phyloP scores from a whole-genome alignment of 345 rosid genomes.

The Geranium rotundifolium region DNA sequence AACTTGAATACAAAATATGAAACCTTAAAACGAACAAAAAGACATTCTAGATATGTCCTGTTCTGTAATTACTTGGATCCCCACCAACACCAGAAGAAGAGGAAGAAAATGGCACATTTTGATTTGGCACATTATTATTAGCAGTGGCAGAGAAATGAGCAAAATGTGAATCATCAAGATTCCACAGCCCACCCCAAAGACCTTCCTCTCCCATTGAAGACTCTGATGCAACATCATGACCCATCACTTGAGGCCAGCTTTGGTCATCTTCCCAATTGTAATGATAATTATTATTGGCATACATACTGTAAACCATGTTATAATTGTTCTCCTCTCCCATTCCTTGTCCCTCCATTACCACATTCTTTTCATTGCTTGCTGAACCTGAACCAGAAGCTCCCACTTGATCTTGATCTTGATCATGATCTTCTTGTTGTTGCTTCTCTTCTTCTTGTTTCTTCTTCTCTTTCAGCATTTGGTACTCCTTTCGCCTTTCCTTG shows the following conservation, averaged over 20 bases:
- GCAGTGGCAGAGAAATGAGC: background rate
- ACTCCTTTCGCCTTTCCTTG: constrained; percentile 26
- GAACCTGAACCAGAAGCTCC: background rate
- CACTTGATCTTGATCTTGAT: background rate
- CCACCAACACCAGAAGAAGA: too few species aligned
- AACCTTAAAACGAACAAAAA: too few species aligned
- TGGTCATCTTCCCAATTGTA: constrained; percentile 14
- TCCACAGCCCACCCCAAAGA: constrained; percentile 44
- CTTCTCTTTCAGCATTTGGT: constrained; percentile 13
- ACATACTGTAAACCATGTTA: constrained; percentile 10
- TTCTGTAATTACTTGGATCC: too few species aligned
- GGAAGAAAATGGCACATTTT: too few species aligned
- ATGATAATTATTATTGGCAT: background rate
- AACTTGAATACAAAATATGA: too few species aligned
- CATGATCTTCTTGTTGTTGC: background rate
- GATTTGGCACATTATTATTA: too few species aligned
- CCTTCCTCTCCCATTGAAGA: constrained; percentile 28
- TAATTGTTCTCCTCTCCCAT: constrained; percentile 14
- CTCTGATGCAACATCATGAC: constrained; percentile 17
- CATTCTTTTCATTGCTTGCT: background rate
- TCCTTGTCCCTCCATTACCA: background rate
- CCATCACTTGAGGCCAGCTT: constrained; percentile 18
- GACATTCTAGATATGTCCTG: too few species aligned
- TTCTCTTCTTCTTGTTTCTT: constrained; percentile 2
- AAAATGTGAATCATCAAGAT: constrained; percentile 21